These are phyloP conservation scores for Gracilaria domingensis DNA, from an alignment of 23 red algal genomes.

Conservation along the genomic window DNA sequence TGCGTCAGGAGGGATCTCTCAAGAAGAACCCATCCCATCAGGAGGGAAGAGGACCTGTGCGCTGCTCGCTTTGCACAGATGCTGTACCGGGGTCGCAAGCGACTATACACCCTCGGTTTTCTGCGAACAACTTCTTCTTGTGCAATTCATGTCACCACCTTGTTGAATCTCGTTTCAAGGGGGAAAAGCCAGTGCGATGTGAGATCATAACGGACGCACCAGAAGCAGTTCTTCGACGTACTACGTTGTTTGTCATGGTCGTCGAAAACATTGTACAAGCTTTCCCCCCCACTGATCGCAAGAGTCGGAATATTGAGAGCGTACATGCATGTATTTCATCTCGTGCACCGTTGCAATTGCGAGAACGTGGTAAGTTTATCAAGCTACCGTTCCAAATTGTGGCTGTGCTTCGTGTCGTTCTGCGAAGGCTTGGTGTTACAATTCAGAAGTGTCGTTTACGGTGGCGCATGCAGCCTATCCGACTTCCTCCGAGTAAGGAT, in stretches of 20 bases:
- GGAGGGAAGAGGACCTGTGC: neutral
- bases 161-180: slow-evolving; percentile 4
- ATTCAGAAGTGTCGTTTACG: slow-evolving; percentile 15
- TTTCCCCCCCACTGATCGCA: slow-evolving; percentile 22
- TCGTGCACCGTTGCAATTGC: neutral
- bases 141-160: slow-evolving; percentile 27
- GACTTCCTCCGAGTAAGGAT: slow-evolving; percentile 1
- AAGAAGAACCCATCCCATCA: neutral
- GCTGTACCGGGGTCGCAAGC: neutral
- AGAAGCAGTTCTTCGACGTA: slow-evolving; percentile 21
- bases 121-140: slow-evolving; percentile 21
- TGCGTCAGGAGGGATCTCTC: neutral
- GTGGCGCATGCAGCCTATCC: slow-evolving; percentile 6
- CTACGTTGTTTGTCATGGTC: slow-evolving; percentile 40
- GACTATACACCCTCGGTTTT: slow-evolving; percentile 21
- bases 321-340: slow-evolving; percentile 43
- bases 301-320: slow-evolving; percentile 3
- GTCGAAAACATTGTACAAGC: slow-evolving; percentile 31
- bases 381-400: slow-evolving; percentile 22
- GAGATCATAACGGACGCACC: slow-evolving; percentile 1
- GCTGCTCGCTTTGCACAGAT: slow-evolving; percentile 12
- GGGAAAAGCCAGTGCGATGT: neutral
- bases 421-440: slow-evolving; percentile 41
- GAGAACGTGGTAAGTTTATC: slow-evolving; percentile 22
- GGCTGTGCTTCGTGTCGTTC: slow-evolving; percentile 10